Base-by-base conservation (phyloP, 768 basidiomycete species). In the Pholiota molesta region DNA sequence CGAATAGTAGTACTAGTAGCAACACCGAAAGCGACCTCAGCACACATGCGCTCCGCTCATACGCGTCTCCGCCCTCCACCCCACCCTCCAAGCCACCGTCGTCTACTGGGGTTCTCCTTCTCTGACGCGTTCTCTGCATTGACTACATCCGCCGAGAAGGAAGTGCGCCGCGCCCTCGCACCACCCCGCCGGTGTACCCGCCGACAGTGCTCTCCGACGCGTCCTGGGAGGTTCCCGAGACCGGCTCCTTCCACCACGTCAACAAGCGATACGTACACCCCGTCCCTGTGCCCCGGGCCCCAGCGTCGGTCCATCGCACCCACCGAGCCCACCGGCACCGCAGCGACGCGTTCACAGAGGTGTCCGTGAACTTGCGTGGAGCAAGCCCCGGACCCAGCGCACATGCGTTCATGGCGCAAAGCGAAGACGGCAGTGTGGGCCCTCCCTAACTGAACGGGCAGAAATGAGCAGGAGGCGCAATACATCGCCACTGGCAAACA, bases 171-270 rank as follows among this genome's bases (percentile, higher is more conserved):
- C 23, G 28, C n/a, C 29, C 28, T 47, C 19, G 33, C 21, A 3
- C 57, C 57, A 5, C 29, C 57, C 57, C 33, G 11, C 45, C 45
- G 3, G 28, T 35, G 23, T 51, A 51, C 21, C 45, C 57, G 10
- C 45, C 11, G 29, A 13, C 42, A 16, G 5, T 47, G 5, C 23
- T 57, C 23, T 49, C 56, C 9, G 56, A 45, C 16, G 31, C 47
- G 31, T 51, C 57, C 11, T 58, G 33, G n/a, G 57, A 51, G 42
- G 10, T 52, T 16, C 62, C 65, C 4, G 58, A 59, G 16, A 52
- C 55, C 16, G 61, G 60, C 13, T 17, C 47, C 13, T 66, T 47
- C 54, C 65, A 63, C 35, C 60, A 65, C 35, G 39, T 59, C 28
- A 68, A 68, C 28, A 49, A 13, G 23, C 64, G 62, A 9, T 51